Evolutionary conservation across 345 rosid species (phyloP).

Genomic region (Carallia pectinifolia): DNA sequence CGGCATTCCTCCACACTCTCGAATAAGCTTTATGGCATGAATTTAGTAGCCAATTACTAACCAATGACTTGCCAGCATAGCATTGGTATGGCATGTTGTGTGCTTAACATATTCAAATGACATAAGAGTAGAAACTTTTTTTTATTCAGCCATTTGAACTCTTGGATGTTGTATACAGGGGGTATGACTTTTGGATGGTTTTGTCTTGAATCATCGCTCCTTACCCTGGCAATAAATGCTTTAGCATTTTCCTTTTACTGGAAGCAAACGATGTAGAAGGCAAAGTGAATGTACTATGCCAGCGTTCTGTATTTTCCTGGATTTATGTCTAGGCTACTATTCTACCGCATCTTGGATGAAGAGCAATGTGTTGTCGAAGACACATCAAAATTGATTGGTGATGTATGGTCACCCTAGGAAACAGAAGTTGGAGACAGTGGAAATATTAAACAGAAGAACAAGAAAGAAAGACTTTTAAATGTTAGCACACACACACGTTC

Average conservation of each 20-base stretch:
- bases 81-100: background rate
- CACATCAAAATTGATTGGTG: constrained; percentile 7
- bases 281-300: constrained; percentile 77
- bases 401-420: constrained; percentile 25
- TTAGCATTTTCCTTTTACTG: constrained; percentile 78
- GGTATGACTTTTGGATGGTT: constrained; percentile 86
- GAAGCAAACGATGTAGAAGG: constrained; percentile 62
- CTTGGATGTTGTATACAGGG: constrained; percentile 42
- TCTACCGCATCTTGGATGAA: constrained; percentile 53
- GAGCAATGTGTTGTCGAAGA: constrained; percentile 30
- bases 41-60: background rate
- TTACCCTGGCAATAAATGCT: constrained; percentile 74
- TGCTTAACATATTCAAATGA: background rate
- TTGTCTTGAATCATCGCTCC: constrained; percentile 63
- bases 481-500: constrained; percentile 35
- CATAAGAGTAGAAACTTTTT: background rate
- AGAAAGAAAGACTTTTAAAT: constrained; percentile 14
- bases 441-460: constrained; percentile 18
- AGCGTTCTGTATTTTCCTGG: constrained; percentile 89
- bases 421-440: constrained; percentile 10
- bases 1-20: background rate
- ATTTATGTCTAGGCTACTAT: constrained; percentile 76
- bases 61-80: background rate
- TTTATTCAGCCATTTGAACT: background rate
- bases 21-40: background rate